Conservation (phyloP, 345 rosid genomes). For the Linum trigynum region DNA sequence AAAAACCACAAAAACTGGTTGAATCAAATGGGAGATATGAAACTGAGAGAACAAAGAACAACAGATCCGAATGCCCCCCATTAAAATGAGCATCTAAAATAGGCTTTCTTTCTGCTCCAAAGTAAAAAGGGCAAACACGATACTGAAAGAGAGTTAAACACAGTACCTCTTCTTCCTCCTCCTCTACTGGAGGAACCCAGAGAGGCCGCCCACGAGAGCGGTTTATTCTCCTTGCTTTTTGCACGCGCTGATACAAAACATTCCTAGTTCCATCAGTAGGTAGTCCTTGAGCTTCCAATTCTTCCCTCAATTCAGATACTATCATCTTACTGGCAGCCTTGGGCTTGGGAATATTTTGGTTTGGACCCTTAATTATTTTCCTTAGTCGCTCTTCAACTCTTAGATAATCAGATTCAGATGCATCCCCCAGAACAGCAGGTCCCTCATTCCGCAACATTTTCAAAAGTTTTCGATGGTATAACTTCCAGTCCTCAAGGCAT, state of each 20-base stretch:
- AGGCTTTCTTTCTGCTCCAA: no score
- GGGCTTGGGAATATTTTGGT: slow-evolving; percentile 69
- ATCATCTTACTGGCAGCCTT: slow-evolving; percentile 99
- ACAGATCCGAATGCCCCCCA: no score
- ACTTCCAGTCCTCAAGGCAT: slow-evolving; percentile 72
- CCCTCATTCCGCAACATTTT: slow-evolving; percentile 69
- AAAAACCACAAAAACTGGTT: no score
- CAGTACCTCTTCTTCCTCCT: slow-evolving; percentile 83
- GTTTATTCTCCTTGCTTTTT: slow-evolving; percentile 94
- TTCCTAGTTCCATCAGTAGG: slow-evolving; percentile 96
- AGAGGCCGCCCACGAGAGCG: slow-evolving; percentile 96
- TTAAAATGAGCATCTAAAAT: no score
- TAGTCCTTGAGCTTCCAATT: slow-evolving; percentile 88
- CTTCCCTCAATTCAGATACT: slow-evolving; percentile 87
- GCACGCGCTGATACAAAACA: slow-evolving; percentile 97
- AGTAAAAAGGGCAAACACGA: no score
- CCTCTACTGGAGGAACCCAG: slow-evolving; percentile 97
- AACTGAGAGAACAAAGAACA: no score
- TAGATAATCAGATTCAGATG: slow-evolving; percentile 66
- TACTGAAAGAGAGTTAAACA: not conserved
- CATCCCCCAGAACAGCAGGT: slow-evolving; percentile 60
- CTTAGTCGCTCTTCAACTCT: slow-evolving; percentile 66
- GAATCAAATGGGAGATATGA: no score
- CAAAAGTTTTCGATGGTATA: slow-evolving; percentile 64
- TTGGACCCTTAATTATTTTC: slow-evolving; percentile 75